These are phyloP conservation scores for Amauroascus niger DNA, from an alignment of 2,329 filamentous ascomycete species.

Conservation along the genomic window DNA sequence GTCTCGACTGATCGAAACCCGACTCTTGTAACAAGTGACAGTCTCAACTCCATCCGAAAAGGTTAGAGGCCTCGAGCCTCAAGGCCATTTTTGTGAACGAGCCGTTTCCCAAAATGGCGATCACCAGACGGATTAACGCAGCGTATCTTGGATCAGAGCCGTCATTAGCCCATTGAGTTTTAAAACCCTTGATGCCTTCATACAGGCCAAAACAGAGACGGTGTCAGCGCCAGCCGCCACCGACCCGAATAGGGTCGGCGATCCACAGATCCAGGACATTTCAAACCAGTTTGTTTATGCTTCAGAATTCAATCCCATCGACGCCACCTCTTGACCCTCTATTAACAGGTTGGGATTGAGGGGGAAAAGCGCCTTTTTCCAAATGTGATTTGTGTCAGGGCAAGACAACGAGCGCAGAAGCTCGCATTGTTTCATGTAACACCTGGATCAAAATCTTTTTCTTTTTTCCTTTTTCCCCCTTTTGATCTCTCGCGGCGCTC, in stretches of 20 bases:
- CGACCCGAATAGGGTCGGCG: background rate
- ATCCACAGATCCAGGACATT: slow-evolving; percentile 8
- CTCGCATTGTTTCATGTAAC: slow-evolving; percentile 3
- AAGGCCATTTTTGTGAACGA: slow-evolving; percentile 7
- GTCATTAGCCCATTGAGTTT: slow-evolving; percentile 13
- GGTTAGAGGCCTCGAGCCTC: background rate
- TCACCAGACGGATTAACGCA: slow-evolving; percentile 8
- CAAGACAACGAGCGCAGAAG: slow-evolving; percentile 6
- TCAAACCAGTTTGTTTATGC: slow-evolving; percentile 11
- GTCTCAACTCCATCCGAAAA: slow-evolving; percentile 7
- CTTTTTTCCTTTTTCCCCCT: background rate
- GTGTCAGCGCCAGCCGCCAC: slow-evolving; percentile 16
- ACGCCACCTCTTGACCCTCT: background rate
- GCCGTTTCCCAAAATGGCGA: slow-evolving; percentile 12
- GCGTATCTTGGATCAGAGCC: background rate
- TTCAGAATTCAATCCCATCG: slow-evolving; percentile 8
- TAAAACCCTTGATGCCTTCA: slow-evolving; percentile 12
- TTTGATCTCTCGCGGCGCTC: background rate
- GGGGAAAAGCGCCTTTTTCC: background rate
- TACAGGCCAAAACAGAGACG: slow-evolving; percentile 16
- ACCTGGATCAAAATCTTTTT: background rate
- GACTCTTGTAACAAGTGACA: slow-evolving; percentile 8
- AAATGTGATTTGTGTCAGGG: slow-evolving; percentile 3
- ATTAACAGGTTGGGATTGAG: background rate
- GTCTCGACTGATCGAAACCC: slow-evolving; percentile 10